Evolutionary conservation across 306 rosid genomes (phyloP), one percentile per base, ranked within the genome.

Genomic region (Malus sieversii): DNA sequence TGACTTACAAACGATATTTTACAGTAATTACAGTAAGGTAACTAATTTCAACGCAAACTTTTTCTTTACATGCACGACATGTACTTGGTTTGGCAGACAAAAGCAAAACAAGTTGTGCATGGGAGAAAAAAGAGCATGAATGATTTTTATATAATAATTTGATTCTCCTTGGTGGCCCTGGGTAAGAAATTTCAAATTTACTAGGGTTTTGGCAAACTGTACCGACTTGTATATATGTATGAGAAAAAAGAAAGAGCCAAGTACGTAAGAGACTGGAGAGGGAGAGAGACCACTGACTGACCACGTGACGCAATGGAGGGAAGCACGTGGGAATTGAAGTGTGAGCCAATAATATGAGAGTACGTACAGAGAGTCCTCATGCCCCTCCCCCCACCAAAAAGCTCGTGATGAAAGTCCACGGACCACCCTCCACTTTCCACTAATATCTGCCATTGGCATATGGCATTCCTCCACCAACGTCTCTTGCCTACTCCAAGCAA

Each of bases 261-360:
- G 71, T n/a, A 72, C 67, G 73, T 5, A 3, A 3, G 63, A 16
- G 45, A 42, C 45, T 42, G 42, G 42, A 38, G 10, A 7, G 42
- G 10, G 45, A 40, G 45, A 42, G 45, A 9, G 70, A 33, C 27
- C 68, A 73, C 68, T 14, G 68, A n/a, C 64, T 38, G 42, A 6
- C 42, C 81, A 81, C 85, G 85, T 77, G 81, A 77, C 6, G 32
- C 9, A 6, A 27, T 1, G 48, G 67, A 19, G 32, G 74, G 45
- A 33, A 55, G 71, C 85, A 81, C 85, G 81, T 81, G 85, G 81
- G 75, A 30, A 23, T 77, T 52, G 74, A 18, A 68, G 6, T 20
- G n/a, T 45, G 13, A 42, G 68, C 77, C 80, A 81, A 81, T 71
- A 8, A 45, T 18, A 48, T 57, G 64, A 46, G 75, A 72, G 10